phyloP scores from a whole-genome alignment of 768 basidiomycete species.

The Kwoniella bestiolae region DNA sequence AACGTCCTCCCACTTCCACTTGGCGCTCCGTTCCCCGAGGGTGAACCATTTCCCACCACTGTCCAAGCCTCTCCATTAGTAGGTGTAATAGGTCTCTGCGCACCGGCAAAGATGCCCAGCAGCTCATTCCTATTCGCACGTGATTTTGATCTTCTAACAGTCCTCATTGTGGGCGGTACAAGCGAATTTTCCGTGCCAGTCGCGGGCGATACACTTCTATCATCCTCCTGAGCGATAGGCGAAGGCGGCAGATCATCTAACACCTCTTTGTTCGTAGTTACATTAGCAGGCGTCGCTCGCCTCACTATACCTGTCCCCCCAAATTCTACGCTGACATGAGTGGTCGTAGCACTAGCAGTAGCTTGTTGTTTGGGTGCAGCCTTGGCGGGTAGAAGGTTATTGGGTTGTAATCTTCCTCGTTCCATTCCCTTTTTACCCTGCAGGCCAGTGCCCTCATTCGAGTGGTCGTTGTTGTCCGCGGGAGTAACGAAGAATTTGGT shows the following conservation, averaged over 20 bases:
- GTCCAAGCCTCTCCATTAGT: conserved; percentile 70
- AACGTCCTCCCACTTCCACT: conserved; percentile 29
- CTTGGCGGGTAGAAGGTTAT: conserved; percentile 24
- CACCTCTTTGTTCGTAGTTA: conserved; percentile 21
- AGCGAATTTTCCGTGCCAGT: conserved; percentile 19
- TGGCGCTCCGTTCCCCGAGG: neutral
- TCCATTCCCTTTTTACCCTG: conserved; percentile 23
- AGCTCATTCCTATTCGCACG: conserved; percentile 58
- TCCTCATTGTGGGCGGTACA: conserved; percentile 17
- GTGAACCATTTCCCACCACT: conserved; percentile 59
- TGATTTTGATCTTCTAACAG: conserved; percentile 41
- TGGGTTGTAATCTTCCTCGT: conserved; percentile 39
- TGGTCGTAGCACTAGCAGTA: conserved; percentile 82
- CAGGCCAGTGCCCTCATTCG: neutral
- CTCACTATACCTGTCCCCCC: conserved; percentile 68
- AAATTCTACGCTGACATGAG: conserved; percentile 96
- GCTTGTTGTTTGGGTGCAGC: conserved; percentile 78
- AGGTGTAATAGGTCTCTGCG: conserved; percentile 56
- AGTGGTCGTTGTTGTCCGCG: conserved; percentile 27
- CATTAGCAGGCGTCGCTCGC: conserved; percentile 55
- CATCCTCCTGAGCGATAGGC: neutral
- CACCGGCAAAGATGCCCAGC: conserved; percentile 90
- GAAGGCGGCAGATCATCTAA: conserved; percentile 15
- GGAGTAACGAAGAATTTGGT: conserved; percentile 74
- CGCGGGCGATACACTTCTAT: conserved; percentile 3